A percentile compares a stretch with the other conserved stretches of the same genome.
Conservation (phyloP, 306 rosid species). For the Quercus aquifolioides region DNA sequence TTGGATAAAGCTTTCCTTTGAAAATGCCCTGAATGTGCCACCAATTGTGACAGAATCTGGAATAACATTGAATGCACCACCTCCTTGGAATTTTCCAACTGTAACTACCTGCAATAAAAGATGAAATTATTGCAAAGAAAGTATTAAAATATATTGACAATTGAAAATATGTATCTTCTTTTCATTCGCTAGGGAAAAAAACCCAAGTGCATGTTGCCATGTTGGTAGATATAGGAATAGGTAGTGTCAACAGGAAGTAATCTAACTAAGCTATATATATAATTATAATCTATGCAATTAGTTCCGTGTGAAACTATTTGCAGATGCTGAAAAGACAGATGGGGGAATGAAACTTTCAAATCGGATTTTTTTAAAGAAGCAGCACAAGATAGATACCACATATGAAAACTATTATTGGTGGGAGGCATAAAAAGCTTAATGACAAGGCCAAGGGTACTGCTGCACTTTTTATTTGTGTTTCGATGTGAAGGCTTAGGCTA, state of each 20-base stretch:
- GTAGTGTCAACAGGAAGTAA: neutral
- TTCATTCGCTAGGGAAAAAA: neutral
- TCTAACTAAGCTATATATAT: neutral
- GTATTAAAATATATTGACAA: neutral
- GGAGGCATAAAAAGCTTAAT: neutral
- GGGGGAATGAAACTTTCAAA: neutral
- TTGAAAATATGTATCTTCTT: neutral
- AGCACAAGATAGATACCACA: neutral
- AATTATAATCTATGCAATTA: neutral
- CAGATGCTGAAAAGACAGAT: neutral
- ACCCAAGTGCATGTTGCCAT: neutral
- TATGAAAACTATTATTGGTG: neutral
- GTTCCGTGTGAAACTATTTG: neutral
- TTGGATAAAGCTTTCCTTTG: constrained; percentile 31
- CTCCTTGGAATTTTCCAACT: constrained; percentile 54
- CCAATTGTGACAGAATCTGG: constrained; percentile 59
- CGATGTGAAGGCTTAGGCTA: neutral
- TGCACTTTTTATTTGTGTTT: neutral
- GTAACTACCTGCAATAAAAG: constrained; percentile 46
- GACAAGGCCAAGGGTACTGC: neutral
- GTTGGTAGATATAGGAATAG: neutral
- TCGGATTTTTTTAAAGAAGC: neutral
- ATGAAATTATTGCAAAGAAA: neutral
- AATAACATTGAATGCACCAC: constrained; percentile 58
- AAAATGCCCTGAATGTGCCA: constrained; percentile 60